Base-by-base conservation (phyloP, 2,329 filamentous ascomycete genomes). In the Penicillium italicum region DNA sequence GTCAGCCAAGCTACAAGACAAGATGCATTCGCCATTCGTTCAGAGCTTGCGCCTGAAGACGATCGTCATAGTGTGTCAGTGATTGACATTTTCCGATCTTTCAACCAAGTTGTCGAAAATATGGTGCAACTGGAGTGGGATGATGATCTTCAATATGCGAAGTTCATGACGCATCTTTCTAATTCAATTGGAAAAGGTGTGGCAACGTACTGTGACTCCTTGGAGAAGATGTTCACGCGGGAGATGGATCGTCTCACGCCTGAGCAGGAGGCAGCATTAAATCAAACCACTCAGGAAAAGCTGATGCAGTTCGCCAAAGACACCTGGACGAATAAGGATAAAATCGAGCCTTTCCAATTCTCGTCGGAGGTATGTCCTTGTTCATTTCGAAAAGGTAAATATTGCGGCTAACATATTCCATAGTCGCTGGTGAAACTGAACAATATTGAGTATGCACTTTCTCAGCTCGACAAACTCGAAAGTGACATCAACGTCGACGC, bases 401-500 rank as follows among this genome's bases (percentile, higher is more conserved):
- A 44, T 30, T 5, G 14, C 18, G 10, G 30, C 53, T 56, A 47
- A 57, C 20, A 49, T 73, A 77, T 11, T 67, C 77, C 62, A 40
- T 63, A 96, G 90, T 97, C 92, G 5, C 89, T 99, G 66, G 91
- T 99, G 59, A 99, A 97, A 75, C 83, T 99, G 64, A 99, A 99
- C 79, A 96, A 99, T 68, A 87, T 99, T 62, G 93, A 97, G 74
- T 97, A 91, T 74, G 93, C 92, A 5, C 91, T 96, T 76, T 84
- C 91, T 54, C 90, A 96, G 68, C 82, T 99, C 50, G 94, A 99
- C 71, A 91, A 89, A 72, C 81, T 99, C 7, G 93, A 97, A 71
- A 87, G 84, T 68, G 85, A 87, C 56, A 90, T 97, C 79, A 92
- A 97, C 66, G 91, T 96, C 12, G 94, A 99, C 70, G 88, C 83